These are phyloP conservation scores for Anthracocystis setariae DNA, from an alignment of 1,284 basidiomycete genomes.

Conservation along the genomic window DNA sequence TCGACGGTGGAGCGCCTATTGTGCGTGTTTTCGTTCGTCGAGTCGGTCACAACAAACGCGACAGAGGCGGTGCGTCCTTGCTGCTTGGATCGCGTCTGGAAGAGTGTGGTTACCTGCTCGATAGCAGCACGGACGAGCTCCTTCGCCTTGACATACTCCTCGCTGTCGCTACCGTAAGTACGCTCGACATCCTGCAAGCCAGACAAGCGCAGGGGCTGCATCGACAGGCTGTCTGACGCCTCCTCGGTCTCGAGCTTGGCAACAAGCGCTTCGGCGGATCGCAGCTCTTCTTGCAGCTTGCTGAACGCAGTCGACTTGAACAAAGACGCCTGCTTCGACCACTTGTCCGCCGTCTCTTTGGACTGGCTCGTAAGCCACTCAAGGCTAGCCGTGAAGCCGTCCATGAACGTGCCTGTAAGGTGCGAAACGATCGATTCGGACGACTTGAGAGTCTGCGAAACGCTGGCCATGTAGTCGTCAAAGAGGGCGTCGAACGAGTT, in stretches of 20 bases:
- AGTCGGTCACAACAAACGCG: conserved; percentile 44
- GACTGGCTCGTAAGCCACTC: conserved; percentile 35
- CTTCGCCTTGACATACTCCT: conserved; percentile 32
- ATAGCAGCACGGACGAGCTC: conserved; percentile 28
- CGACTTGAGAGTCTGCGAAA: conserved; percentile 25
- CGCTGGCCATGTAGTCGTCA: conserved; percentile 30
- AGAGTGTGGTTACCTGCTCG: conserved; percentile 19
- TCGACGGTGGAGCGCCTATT: conserved; percentile 26
- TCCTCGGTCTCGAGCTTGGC: conserved; percentile 16
- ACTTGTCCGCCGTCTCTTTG: conserved; percentile 8
- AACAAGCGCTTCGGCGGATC: conserved; percentile 30
- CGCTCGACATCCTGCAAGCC: conserved; percentile 40
- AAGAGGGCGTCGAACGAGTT: conserved; percentile 49
- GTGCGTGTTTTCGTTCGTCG: conserved; percentile 5
- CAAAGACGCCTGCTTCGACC: conserved; percentile 30
- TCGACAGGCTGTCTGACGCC: conserved; percentile 16
- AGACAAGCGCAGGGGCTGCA: conserved; percentile 49
- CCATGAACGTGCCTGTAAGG: conserved; percentile 30
- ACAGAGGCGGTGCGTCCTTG: conserved; percentile 31
- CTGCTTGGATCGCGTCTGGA: conserved; percentile 27
- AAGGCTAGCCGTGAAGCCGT: conserved; percentile 33
- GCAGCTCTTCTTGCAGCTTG: conserved; percentile 39
- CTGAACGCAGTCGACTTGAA: conserved; percentile 34
- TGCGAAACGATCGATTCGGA: conserved; percentile 37
- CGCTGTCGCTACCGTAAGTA: conserved; percentile 35